Evolutionary conservation across 257 asterid genomes (phyloP), one percentile per base, ranked within the genome.

Genomic region (Ligustrum vulgare): DNA sequence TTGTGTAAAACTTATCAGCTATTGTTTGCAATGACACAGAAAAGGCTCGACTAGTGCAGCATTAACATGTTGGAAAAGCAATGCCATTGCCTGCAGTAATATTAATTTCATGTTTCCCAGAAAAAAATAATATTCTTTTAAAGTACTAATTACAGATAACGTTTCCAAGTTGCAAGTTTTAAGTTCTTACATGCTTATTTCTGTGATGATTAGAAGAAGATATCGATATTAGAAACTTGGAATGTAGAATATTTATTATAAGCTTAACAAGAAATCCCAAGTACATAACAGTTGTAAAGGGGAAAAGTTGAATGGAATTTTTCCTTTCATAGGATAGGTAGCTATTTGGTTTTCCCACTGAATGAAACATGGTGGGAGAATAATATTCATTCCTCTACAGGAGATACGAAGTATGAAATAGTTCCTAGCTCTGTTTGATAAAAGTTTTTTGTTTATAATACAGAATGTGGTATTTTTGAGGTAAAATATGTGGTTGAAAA

Each of bases 181-280:
- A 37, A 37, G 41, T 8, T 37, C 41, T 37, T 37, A 1, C 41
- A 8, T 37, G 2, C 41, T 37, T 37, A 37, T 37, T 37, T 37
- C 41, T 37, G 41, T 8, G 10, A 7, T 37, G 10, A 7, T 37
- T 8, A 36, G 11, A 37, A 8, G 41, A 37, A 37, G 8, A 37
- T 37, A 37, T 7, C 0, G 2, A 37, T 37, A 37, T 37, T 37
- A 37, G 41, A 37, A 37, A 37, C 41, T 36, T 8, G 9, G n/a
- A 67, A 6, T 5, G 54, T 60, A 70, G 81, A 75, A 79, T 79
- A 67, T 70, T 47, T 39, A 13, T 41, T 41, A 37, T 37, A 64
- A 74, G 32, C 69, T 74, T 54, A 72, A 25, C 33, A 54, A 12
- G 74, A 18, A 67, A 36, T 20, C 54, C 67, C 49, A 72, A 72